Base-by-base conservation (phyloP, 1,284 basidiomycete species). In the Rhodotorula sp. region DNA sequence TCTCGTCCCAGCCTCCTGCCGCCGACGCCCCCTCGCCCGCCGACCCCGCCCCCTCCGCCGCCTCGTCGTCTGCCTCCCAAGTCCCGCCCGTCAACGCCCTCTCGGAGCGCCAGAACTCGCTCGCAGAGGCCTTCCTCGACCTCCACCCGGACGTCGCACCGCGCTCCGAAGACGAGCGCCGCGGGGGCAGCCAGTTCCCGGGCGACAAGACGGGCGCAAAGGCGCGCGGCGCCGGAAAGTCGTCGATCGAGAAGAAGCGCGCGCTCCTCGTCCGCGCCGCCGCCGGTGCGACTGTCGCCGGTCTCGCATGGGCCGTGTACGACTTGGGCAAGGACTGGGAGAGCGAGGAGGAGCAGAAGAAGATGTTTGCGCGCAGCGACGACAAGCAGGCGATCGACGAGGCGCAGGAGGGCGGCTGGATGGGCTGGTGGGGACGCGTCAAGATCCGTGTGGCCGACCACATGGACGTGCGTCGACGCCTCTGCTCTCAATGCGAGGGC, bases 311-410 rank as follows among this genome's bases (percentile, higher is more conserved):
- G 13, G 70, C 73, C 14, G 76, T 73, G 9, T 79, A 74, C 68
- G 78, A 79, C 55, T 73, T 82, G 13, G 81, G 79, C 21, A 72
- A 79, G 19, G 77, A 79, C 0, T 83, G 82, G 81, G 80, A 81
- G 45, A 73, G 58, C 55, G 78, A 81, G 19, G 68, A 73, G 34
- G 81, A 82, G 73, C 68, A 75, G 55, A 61, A 70, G 27, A 77
- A 77, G 52, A 63, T 74, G 45, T 55, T 62, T 7, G 64, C 66
- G 3, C 49, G 75, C 65, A 72, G 73, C 23, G 74, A 77, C 49
- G 77, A 80, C 60, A 45, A 59, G 23, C 70, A 76, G 60, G 73
- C 69, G 56, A 59, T 72, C 56, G 67, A 72, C 52, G 64, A 69
- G 66, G 69, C 61, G 27, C 64, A 70, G 61, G 45, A 66, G 48